Conservation (phyloP, 441 rosid species). For the Dalechampia spathulata region DNA sequence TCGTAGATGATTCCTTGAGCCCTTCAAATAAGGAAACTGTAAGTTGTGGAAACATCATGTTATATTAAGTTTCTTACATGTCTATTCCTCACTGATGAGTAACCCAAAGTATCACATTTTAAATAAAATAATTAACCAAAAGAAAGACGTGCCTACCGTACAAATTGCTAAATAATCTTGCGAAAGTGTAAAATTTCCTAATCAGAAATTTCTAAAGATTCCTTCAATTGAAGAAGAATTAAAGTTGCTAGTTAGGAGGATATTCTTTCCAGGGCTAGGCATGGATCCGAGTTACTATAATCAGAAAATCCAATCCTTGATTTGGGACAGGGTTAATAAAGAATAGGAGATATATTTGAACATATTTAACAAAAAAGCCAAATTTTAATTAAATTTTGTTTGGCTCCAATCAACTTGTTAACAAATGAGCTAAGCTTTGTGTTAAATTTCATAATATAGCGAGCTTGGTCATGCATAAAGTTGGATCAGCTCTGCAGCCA, state of each 20-base stretch:
- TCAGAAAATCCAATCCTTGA: background rate
- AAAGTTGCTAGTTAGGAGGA: background rate
- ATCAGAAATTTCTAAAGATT: background rate
- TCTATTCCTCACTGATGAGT: background rate
- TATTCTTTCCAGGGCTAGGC: background rate
- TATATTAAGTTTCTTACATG: background rate
- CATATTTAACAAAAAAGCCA: background rate
- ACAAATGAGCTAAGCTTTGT: background rate
- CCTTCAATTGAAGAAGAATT: background rate
- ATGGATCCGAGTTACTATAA: background rate
- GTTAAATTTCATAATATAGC: background rate
- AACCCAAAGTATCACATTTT: background rate
- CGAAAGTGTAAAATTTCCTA: background rate
- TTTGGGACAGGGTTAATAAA: background rate
- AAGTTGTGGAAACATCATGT: slow-evolving; percentile 23
- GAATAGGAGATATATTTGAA: background rate
- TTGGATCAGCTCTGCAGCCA: background rate
- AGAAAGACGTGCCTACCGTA: background rate
- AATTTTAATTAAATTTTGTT: background rate
- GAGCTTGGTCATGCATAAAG: background rate
- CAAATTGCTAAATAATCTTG: background rate
- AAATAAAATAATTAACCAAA: background rate
- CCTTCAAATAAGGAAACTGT: slow-evolving; percentile 33
- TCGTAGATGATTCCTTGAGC: slow-evolving; percentile 16
- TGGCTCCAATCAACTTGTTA: background rate